Evolutionary conservation across 345 rosid species (phyloP), one percentile per base, ranked within the genome.

Genomic region (Psidium guajava): DNA sequence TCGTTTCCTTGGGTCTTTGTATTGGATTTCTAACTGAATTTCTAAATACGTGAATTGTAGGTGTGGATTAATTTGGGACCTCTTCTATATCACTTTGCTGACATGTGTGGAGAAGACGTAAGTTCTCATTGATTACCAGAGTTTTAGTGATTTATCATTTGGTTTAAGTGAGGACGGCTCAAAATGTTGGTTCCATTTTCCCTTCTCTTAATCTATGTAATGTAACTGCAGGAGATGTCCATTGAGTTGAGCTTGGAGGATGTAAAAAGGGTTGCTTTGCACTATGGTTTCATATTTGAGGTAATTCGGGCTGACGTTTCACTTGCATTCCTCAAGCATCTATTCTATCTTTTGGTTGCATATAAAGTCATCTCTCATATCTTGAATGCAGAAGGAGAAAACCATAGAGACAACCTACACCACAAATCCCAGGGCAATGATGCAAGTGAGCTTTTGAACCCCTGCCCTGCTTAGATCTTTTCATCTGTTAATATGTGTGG

Each of bases 21-120:
- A 58, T 12, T 84, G 32, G 44, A 83, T 91, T 82, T 55, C 86
- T 74, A n/a, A 44, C 84, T 61, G 25, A 84, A 59, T 59, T 85
- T 73, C 56, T 18, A 82, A 52, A 4, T 8, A 52, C 32, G 11
- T 36, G 42, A 53, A 21, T 84, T 86, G 81, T 93, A 97, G 99
- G 94, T 97, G 64, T 97, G 99, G 99, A 95, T 97, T 89, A 97
- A 96, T 86, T 89, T 97, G 83, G 98, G 99, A 85, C 99, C 99
- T 52, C 89, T 96, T 75, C 90, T 97, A 44, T 97, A 97, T 92
- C 99, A 97, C 91, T 97, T 97, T 85, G 98, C 98, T 11, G 99
- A 96, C 83, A 91, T 86, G 86, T 92, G 95, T 80, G 96, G 98
- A 85, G 94, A 93, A 84, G 94, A 97, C 83, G 99, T 96, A 93